Conservation (phyloP, 148 eudicot genomes). For the Vaccinium macrocarpon region DNA sequence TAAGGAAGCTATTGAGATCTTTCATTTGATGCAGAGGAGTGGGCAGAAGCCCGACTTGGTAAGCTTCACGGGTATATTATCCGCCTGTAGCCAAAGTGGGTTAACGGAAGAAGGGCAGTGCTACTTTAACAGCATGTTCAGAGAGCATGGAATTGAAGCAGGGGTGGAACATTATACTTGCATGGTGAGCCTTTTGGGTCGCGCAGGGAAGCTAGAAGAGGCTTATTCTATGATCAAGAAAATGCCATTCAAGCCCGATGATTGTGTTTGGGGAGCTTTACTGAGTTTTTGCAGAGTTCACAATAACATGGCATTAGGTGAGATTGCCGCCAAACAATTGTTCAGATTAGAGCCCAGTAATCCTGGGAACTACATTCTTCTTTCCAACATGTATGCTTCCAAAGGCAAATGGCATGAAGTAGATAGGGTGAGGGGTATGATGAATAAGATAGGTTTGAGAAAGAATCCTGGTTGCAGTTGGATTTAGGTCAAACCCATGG, state of each 20-base stretch:
- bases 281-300: conserved; percentile 53
- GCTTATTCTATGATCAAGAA: conserved; percentile 49
- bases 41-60: conserved; percentile 51
- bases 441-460: conserved; percentile 47
- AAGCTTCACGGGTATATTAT: conserved; percentile 47
- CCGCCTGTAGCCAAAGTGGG: conserved; percentile 65
- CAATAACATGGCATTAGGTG: conserved; percentile 43
- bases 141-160: conserved; percentile 41
- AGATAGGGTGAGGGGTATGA: conserved; percentile 42
- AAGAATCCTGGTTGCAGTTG: conserved; percentile 73
- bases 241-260: conserved; percentile 58
- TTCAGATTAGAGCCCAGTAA: conserved; percentile 55
- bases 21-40: conserved; percentile 42
- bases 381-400: conserved; percentile 59
- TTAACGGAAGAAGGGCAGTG: conserved; percentile 44
- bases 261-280: conserved; percentile 65
- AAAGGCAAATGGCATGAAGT: conserved; percentile 55
- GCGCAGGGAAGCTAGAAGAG: conserved; percentile 57
- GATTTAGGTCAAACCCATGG: conserved; percentile 60
- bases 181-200: conserved; percentile 66
- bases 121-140: conserved; percentile 42
- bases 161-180: conserved; percentile 60
- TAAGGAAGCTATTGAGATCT: conserved; percentile 48
- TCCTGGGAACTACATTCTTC: conserved; percentile 57
- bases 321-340: conserved; percentile 44